phyloP scores from a whole-genome alignment of 331 rosid genomes.

The Malus hybrid region DNA sequence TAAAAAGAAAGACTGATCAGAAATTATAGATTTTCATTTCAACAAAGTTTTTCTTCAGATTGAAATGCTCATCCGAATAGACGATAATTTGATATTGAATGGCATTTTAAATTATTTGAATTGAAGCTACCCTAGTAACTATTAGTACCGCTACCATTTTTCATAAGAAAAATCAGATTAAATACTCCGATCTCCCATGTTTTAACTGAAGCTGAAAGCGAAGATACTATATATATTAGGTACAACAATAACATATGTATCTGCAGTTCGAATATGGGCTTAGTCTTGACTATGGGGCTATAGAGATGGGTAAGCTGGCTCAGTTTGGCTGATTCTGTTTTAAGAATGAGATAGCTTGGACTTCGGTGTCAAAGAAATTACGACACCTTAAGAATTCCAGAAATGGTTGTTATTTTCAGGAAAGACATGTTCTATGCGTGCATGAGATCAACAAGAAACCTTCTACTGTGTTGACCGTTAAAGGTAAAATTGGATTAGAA shows the following conservation, averaged over 20 bases:
- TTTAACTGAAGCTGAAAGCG: neutral
- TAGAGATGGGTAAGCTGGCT: neutral
- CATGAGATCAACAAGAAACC: neutral
- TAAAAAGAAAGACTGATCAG: too few relatives aligned
- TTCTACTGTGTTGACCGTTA: neutral
- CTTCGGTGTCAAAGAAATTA: neutral
- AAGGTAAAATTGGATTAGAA: neutral
- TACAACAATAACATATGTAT: neutral
- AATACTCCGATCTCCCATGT: neutral
- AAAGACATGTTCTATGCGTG: neutral
- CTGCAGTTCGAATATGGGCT: neutral
- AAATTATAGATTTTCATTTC: neutral
- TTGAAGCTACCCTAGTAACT: neutral
- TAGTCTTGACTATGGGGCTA: neutral
- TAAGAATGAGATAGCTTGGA: neutral
- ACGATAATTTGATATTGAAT: neutral
- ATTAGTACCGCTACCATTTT: neutral
- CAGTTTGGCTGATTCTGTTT: neutral
- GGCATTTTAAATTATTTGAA: neutral
- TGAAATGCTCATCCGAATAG: neutral
- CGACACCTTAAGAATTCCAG: neutral
- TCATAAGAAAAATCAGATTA: neutral
- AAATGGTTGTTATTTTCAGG: neutral
- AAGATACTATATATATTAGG: neutral
- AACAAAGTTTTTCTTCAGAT: neutral